Percentiles rank a stretch among this genome's conserved stretches.
Evolutionary conservation across 805 yeast genomes (phyloP).

Genomic region (Hanseniaspora mollemarum): DNA sequence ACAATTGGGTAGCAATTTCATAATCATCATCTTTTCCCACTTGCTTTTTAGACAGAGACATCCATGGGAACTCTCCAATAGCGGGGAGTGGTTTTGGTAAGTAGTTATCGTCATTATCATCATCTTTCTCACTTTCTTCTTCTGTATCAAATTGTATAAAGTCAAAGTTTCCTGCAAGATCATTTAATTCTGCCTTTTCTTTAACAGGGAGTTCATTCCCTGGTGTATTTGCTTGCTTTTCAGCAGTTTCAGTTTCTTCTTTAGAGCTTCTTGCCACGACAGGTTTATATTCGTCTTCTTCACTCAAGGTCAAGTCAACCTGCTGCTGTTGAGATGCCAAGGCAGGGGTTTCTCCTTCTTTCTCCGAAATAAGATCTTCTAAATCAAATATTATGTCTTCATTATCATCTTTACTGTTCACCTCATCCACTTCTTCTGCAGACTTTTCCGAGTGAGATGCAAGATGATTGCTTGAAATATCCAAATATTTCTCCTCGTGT

Average conservation of each 20-base stretch:
- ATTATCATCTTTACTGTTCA: slow-evolving; percentile 11
- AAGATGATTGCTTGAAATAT: slow-evolving; percentile 17
- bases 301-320: slow-evolving; percentile 10
- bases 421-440: not conserved
- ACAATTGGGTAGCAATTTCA: slow-evolving; percentile 78
- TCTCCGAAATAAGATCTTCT: slow-evolving; percentile 8
- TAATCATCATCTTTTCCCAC: slow-evolving; percentile 33
- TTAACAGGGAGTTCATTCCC: no score
- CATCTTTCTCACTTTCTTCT: slow-evolving; percentile 21
- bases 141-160: slow-evolving; percentile 34
- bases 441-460: slow-evolving; percentile 19
- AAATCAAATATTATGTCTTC: slow-evolving; percentile 25
- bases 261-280: slow-evolving; percentile 13
- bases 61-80: slow-evolving; percentile 52
- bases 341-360: not conserved
- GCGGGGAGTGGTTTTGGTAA: slow-evolving; percentile 15
- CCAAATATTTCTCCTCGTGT: slow-evolving; percentile 26
- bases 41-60: slow-evolving; percentile 23
- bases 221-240: no score
- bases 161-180: slow-evolving; percentile 32
- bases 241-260: slow-evolving; percentile 11
- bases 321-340: not conserved
- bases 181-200: slow-evolving; percentile 19
- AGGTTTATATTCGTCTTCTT: slow-evolving; percentile 24
- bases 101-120: slow-evolving; percentile 16